Base-by-base conservation (phyloP, 495 filamentous ascomycete species). In the Tuber indicum region DNA sequence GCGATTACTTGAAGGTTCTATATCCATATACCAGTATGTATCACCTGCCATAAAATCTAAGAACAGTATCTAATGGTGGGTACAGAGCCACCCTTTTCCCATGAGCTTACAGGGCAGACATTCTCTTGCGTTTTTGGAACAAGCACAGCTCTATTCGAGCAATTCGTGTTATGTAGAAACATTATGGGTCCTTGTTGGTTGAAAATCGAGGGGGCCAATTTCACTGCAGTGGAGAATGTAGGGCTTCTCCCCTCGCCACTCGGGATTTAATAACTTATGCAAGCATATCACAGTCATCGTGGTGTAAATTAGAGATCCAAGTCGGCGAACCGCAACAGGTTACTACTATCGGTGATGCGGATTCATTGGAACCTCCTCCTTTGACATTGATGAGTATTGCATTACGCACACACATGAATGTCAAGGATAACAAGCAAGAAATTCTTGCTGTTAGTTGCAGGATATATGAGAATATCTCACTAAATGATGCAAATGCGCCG, bases 161-260 rank as follows among this genome's bases (percentile, higher is more conserved):
- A 99, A 81, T 99, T 99, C 82, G 96, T 98, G 21, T 88, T 99
- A 19, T 98, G 94, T 92, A 97, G 96, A 85, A 94, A 95, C 78
- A 92, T 99, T 76, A 98, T 97, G 94, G 96, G 96, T 0, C 96
- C 96, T 17, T 99, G 96, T 86, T 99, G 96, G 96, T 88, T 99
- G 26, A 92, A 89, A 82, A 94, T 99, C 75, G 88, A 93, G 77
- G 91, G 91, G 74, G 92, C 91, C 47, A 90, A 97, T 83, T 97
- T 97, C 84, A 87, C 88, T 19, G 87, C 91, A 2, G 85, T 97
- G n/a, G 94, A 91, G 84, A 98, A 98, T 81, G 75, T 79, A 72
- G 69, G 47, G 21, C 3, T 32, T 69, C 73, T 42, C 46, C 46
- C 17, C 19, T 42, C 21, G 16, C 58, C 39, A 21, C 32, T 75